Base-by-base conservation (phyloP, 352 stramenopile species). In the Pythium oligandrum region DNA sequence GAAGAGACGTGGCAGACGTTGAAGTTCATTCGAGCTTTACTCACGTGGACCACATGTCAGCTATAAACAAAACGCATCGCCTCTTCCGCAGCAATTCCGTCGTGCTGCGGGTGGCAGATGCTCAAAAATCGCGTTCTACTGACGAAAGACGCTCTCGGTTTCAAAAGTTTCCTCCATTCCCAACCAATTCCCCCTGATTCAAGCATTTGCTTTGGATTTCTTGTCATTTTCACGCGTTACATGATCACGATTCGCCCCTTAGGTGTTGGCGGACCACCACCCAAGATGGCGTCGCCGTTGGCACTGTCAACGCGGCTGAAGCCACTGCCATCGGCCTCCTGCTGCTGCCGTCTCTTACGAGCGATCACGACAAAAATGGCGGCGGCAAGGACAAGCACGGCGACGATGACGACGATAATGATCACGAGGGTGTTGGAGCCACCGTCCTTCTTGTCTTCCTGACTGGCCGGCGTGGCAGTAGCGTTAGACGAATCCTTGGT, bases 221-320 rank as follows among this genome's bases (percentile, higher is more conserved):
- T 42, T 12, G 45, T 47, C 7, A 35, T 53, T 6, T 11, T 47
- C 37, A 11, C 32, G 26, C 12, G 8, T 47, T 88, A 92, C 81
- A 92, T 88, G 37, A 73, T 86, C 40, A 90, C 78, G 47, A 92
- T 92, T 47, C 75, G 83, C 44, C 71, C 61, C 70, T 90, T 92
- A 38, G 81, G 81, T 11, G 81, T 92, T 31, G 81, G 66, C 4
- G 72, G 68, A 26, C 73, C 68, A 3, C 12, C 55, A 42, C 61
- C 68, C 7, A 48, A 58, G 4, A 73, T 69, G 33, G 64, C 47
- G 55, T 49, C 59, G 6, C 54, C 71, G 35, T 77, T 64, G 17
- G 78, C 57, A 39, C 68, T 69, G 45, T 68, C 60, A 4, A 64
- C 58, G 48, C 65, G 70, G 31, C 71, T 73, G 39, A 88, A 87